phyloP scores from a whole-genome alignment of 163 green algal species.

The Scenedesmus sp. region DNA sequence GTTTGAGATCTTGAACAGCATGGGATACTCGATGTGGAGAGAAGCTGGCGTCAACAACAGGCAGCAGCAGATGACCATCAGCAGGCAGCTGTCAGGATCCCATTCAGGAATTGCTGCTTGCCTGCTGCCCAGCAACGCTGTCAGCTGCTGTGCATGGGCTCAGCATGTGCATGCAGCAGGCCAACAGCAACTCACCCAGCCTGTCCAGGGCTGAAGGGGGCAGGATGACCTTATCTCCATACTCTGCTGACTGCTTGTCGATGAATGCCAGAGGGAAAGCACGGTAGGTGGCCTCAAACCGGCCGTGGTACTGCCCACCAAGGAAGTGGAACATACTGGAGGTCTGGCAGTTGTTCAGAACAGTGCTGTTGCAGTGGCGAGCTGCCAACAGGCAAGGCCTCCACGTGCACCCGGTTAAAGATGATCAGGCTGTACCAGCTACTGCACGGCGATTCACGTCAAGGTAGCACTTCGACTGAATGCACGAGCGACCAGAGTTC shows the following conservation, averaged over 20 bases:
- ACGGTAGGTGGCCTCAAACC: slow-evolving; percentile 92
- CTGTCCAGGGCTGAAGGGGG: slow-evolving; percentile 96
- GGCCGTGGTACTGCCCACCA: neutral
- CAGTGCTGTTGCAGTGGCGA: neutral
- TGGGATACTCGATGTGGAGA: slow-evolving; percentile 98
- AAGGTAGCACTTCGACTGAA: neutral
- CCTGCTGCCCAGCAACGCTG: neutral
- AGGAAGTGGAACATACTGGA: slow-evolving; percentile 53
- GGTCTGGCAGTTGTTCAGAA: neutral
- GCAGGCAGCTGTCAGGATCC: neutral
- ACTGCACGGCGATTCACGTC: neutral
- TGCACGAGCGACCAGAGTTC: neutral
- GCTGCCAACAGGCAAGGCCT: neutral
- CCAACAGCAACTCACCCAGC: slow-evolving; percentile 76
- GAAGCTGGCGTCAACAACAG: slow-evolving; percentile 80
- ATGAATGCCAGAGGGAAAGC: slow-evolving; percentile 97
- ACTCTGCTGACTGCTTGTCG: slow-evolving; percentile 91
- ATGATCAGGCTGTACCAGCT: neutral
- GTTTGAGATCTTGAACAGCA: slow-evolving; percentile 98
- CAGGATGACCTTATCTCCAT: slow-evolving; percentile 97
- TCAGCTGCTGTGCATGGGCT: neutral
- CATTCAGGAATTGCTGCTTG: neutral
- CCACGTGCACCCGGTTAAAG: neutral
- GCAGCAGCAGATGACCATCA: neutral
- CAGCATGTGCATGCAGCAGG: neutral